These are phyloP conservation scores for Geotrichum candidum DNA, from an alignment of 1,139 yeast species.

Conservation along the genomic window DNA sequence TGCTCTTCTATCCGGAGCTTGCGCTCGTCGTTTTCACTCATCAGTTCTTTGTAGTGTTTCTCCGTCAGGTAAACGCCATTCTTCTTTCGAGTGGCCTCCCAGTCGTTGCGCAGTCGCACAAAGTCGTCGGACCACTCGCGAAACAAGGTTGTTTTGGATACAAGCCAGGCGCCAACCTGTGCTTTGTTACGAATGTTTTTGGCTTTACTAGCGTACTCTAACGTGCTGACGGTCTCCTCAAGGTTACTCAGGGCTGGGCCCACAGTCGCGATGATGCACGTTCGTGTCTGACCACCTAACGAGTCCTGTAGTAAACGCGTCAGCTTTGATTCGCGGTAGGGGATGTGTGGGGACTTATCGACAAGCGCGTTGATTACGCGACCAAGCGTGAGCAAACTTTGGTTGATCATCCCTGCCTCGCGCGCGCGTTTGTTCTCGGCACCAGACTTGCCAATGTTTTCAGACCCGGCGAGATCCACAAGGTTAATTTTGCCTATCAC, in stretches of 20 bases:
- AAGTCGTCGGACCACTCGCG: slow-evolving; percentile 49
- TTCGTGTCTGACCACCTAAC: slow-evolving; percentile 75
- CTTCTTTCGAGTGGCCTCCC: slow-evolving; percentile 55
- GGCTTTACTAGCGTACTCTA: slow-evolving; percentile 77
- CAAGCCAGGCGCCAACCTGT: slow-evolving; percentile 47
- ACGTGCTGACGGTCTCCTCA: slow-evolving; percentile 76
- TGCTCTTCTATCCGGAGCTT: slow-evolving; percentile 37
- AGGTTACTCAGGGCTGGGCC: slow-evolving; percentile 70
- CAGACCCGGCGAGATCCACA: slow-evolving; percentile 88
- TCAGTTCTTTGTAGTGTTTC: slow-evolving; percentile 44
- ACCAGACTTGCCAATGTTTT: slow-evolving; percentile 72
- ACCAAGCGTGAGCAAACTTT: slow-evolving; percentile 74
- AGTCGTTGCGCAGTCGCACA: slow-evolving; percentile 55
- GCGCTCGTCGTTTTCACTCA: slow-evolving; percentile 14
- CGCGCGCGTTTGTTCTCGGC: slow-evolving; percentile 72
- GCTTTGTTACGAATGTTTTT: slow-evolving; percentile 72
- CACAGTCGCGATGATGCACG: slow-evolving; percentile 73
- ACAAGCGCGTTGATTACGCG: slow-evolving; percentile 73
- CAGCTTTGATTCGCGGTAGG: slow-evolving; percentile 79
- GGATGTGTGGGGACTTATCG: slow-evolving; percentile 59
- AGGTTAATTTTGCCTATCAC: slow-evolving; percentile 59
- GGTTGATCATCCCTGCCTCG: slow-evolving; percentile 86
- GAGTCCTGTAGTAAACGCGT: slow-evolving; percentile 78
- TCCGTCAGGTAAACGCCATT: slow-evolving; percentile 62
- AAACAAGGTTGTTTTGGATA: slow-evolving; percentile 46